Evolutionary conservation across 768 basidiomycete genomes (phyloP), one percentile per base, ranked within the genome.

Genomic region (Fomitopsis serialis): DNA sequence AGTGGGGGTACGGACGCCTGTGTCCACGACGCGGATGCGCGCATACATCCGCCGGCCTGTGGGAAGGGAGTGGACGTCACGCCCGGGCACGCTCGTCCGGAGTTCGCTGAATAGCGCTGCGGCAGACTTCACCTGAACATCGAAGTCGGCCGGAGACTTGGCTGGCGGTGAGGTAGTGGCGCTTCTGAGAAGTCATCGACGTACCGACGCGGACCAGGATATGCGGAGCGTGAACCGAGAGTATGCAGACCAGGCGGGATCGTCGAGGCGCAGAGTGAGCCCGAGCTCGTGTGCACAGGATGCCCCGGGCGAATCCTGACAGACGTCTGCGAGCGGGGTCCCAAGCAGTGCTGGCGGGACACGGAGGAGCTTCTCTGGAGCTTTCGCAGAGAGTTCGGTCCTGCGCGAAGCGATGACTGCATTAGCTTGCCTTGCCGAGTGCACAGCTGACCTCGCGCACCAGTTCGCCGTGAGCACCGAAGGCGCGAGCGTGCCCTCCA

Each of bases 21-120:
- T 72, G 64, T 80, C 69, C 1, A 80, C 71, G 29, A 76, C 66
- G 24, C 79, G 79, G 36, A 88, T 72, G 13, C 81, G 79, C 8
- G 83, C 87, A 57, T 80, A 84, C 58, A 74, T 74, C 8, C 66
- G 59, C 42, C 79, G 77, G 22, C 74, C 75, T 47, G 48, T 21
- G 40, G 21, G 42, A 23, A 50, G 48, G 54, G 27, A 43, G 46
- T 35, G 27, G 35, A 47, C 25, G 19, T 8, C 48, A 15, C 21
- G 8, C 21, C 19, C 37, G 5, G 19, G 37, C 5, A 7, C 40
- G 7, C 40, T 11, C 15, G 6, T 22, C 17, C 15, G 21, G 44
- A 45, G 24, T 27, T 45, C 13, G 22, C 21, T 21, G 44, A 50
- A 15, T 24, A 48, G 71, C 49, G 67, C 59, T 11, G 64, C 54